Conservation (phyloP, 208 protist genomes). For the Crithidia brevicula region DNA sequence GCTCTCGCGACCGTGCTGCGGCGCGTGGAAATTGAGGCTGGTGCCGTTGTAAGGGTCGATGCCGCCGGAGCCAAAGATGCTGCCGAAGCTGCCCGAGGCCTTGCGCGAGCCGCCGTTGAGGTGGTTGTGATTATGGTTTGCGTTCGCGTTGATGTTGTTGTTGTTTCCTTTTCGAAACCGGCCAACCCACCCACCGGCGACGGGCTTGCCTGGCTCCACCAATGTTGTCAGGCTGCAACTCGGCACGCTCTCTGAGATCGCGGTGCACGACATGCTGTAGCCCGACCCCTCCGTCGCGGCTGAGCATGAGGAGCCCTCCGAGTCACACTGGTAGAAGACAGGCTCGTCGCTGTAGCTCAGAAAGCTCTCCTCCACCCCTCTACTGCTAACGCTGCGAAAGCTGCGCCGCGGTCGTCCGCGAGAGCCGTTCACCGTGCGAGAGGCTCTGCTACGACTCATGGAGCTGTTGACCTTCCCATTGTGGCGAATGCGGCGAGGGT, state of each 20-base stretch:
- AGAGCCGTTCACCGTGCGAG: slow-evolving; percentile 16
- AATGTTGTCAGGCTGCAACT: slow-evolving; percentile 73
- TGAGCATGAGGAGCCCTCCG: slow-evolving; percentile 23
- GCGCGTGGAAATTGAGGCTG: slow-evolving; percentile 21
- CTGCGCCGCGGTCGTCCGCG: slow-evolving; percentile 20
- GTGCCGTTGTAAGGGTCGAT: slow-evolving; percentile 48
- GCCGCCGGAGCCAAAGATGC: slow-evolving; percentile 44
- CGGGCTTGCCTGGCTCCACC: slow-evolving; percentile 34
- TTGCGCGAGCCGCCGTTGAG: slow-evolving; percentile 12
- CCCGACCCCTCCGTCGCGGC: slow-evolving; percentile 31
- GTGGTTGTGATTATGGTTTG: slow-evolving; percentile 9
- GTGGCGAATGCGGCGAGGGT: slow-evolving; percentile 27
- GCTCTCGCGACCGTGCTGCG: slow-evolving; percentile 16
- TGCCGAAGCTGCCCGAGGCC: slow-evolving; percentile 42
- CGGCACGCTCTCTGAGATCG: slow-evolving; percentile 73
- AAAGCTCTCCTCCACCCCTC: slow-evolving; percentile 35
- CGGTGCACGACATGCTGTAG: slow-evolving; percentile 42
- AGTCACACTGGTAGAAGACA: slow-evolving; percentile 50
- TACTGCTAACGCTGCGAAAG: slow-evolving; percentile 32
- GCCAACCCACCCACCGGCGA: slow-evolving; percentile 19
- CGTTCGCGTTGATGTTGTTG: slow-evolving; percentile 4
- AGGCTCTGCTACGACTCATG: slow-evolving; percentile 26
- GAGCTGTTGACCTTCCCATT: slow-evolving; percentile 24
- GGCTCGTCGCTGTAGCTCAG: slow-evolving; percentile 55
- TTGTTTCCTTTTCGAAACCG: slow-evolving; percentile 23